Base-by-base conservation (phyloP, 495 filamentous ascomycete species). In the Trichoderma asperelloides region DNA sequence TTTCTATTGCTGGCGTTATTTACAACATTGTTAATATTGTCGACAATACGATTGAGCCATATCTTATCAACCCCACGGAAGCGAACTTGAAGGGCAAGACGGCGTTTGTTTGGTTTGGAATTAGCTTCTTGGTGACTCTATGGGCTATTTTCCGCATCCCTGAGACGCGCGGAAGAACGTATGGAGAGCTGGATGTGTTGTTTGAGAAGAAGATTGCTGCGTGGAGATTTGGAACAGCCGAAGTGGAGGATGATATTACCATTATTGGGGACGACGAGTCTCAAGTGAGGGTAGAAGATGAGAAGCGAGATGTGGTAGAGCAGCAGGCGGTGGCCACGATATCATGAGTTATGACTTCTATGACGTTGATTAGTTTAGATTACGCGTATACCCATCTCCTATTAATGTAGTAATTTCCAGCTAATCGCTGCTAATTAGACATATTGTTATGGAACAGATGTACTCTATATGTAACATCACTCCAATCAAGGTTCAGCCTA, bases 81-180 rank as follows among this genome's bases (percentile, higher is more conserved):
- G 84, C 81, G 80, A 78, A 81, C 66, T 84, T 83, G 81, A 76
- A 75, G 1, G 73, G 70, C 66, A 78, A 79, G 62, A 70, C 71
- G 11, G 82, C 70, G 0, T 82, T 82, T 72, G 81, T 83, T 66
- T 82, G 78, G 78, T 78, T 72, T 18, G 80, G 75, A 0, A 70
- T 70, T 47, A 76, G 72, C 68, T 72, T 76, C 63, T 65, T 76
- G 37, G 79, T 73, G n/a, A 40, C 40, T 3, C 5, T 64, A 4
- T 70, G 69, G 69, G 41, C 67, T 0, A 63, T 33, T 16, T 66
- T 70, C 16, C 63, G 66, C 55, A 45, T 70, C 7, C 69, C 69
- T 0, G 69, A 70, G 49, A 40, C 60, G n/a, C 49, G 43, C n/a
- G 67, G 72, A 49, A 73, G 74, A 0, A 82, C 77, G 3, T 84